Base-by-base conservation (phyloP, 441 rosid species). In the Biscutella laevigata region DNA sequence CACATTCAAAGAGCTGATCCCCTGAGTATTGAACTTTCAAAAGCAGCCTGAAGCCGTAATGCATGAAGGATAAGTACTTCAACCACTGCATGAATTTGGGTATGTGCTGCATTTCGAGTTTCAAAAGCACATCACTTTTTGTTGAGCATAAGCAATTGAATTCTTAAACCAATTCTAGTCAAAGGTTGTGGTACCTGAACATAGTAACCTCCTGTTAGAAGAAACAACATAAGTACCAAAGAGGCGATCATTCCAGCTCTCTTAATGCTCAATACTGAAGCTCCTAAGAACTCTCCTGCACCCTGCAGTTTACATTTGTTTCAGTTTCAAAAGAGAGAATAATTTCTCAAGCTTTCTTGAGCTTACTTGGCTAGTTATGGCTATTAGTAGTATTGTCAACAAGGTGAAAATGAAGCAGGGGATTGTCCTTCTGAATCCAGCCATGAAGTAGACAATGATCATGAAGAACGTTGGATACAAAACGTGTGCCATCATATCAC, bases 401-500 rank as follows among this genome's bases (percentile, higher is more conserved):
- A 88, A 57, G 13, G 94, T 88, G 47, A 75, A 76, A 75, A 79
- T 56, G 83, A 92, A 88, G 74, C 96, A 92, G 12, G 91, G 76
- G 55, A 80, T 55, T 7, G 94, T 88, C 67, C 95, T 79, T 70
- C 69, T 86, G 70, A 88, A 92, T 4, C 77, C 98, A 7, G 98
- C 96, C 98, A 89, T 92, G 89, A 75, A 92, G 71, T 88, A 91
- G 47, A 91, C 71, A 32, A 88, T 77, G 70, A 77, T 38, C 86
- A 84, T 79, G 83, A 92, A 88, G 46, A 79, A 61, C 43, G 91
- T 77, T 0, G 98, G 98, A 47, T 91, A 91, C 13, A 84, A 69
- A 17, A 92, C 82, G 71, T 92, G 98, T 49, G 94, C 95, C 61
- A 81, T 59, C 98, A 92, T 88, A 73, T 92, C 98, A 57, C 94